phyloP scores from a whole-genome alignment of 2,329 filamentous ascomycete genomes.

The Colletotrichum viniferum region DNA sequence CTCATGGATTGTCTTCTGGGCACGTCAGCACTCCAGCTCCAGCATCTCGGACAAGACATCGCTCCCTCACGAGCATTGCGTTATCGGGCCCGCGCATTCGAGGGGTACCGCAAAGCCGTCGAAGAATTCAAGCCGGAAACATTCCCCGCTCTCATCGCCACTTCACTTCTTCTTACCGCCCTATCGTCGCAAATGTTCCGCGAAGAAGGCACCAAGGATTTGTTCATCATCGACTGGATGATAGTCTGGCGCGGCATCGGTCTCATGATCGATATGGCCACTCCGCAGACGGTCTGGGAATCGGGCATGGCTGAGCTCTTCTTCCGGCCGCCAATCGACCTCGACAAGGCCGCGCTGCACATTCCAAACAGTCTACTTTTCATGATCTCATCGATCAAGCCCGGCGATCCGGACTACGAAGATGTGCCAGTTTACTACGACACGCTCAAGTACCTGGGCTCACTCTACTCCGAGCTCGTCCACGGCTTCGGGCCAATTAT shows the following conservation, averaged over 20 bases:
- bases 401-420: conserved; percentile 45
- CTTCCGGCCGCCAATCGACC: conserved; percentile 51
- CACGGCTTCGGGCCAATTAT: conserved; percentile 49
- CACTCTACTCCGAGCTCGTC: conserved; percentile 53
- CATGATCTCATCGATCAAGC: conserved; percentile 51
- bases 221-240: conserved; percentile 63
- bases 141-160: conserved; percentile 54
- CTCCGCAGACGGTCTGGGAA: conserved; percentile 32
- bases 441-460: conserved; percentile 54
- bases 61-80: conserved; percentile 40
- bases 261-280: conserved; percentile 48
- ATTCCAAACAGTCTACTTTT: conserved; percentile 54
- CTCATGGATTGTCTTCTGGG: conserved; percentile 61
- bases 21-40: conserved; percentile 54
- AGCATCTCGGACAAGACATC: conserved; percentile 41
- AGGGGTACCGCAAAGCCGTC: conserved; percentile 57
- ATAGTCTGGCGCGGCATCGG: conserved; percentile 59
- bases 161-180: conserved; percentile 56
- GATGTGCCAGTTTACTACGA: conserved; percentile 47
- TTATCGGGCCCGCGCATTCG: conserved; percentile 55
- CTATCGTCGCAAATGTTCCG: conserved; percentile 56
- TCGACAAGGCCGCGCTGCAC: conserved; percentile 41
- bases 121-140: conserved; percentile 47
- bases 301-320: conserved; percentile 54
- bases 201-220: conserved; percentile 44